These are phyloP conservation scores for Withania somnifera DNA, from an alignment of 305 asterid genomes.

Conservation along the genomic window DNA sequence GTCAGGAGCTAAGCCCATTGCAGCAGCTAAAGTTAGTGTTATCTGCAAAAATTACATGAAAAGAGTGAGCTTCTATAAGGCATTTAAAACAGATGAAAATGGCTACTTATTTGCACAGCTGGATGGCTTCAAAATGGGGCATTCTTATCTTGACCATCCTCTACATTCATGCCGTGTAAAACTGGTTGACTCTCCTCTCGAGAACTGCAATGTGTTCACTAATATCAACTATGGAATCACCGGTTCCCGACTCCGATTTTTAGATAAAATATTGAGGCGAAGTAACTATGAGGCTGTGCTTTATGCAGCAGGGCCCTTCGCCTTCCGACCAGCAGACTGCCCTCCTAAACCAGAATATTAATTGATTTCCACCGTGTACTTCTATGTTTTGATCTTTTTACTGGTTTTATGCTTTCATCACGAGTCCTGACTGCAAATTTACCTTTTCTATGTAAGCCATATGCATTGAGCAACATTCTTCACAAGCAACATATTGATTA, in stretches of 20 bases:
- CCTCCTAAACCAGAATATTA: conserved; percentile 20
- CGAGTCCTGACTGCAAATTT: neutral
- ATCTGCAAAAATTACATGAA: conserved; percentile 70
- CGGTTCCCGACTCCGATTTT: conserved; percentile 61
- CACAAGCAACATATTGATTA: neutral
- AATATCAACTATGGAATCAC: conserved; percentile 63
- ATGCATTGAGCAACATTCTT: neutral
- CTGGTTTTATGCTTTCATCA: neutral
- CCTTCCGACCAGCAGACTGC: conserved; percentile 63
- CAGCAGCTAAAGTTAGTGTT: conserved; percentile 44
- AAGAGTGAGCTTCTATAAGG: conserved; percentile 59
- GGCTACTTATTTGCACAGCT: conserved; percentile 73
- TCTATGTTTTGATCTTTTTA: neutral
- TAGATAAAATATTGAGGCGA: conserved; percentile 43
- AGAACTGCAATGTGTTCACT: conserved; percentile 44
- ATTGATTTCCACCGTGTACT: neutral
- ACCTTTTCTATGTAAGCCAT: neutral
- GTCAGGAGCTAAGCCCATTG: conserved; percentile 42
- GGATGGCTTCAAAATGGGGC: conserved; percentile 59
- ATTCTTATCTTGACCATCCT: conserved; percentile 71
- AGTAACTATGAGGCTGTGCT: conserved; percentile 48
- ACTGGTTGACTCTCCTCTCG: conserved; percentile 58
- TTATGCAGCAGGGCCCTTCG: conserved; percentile 66
- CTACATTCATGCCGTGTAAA: conserved; percentile 70
- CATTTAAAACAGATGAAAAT: conserved; percentile 36